Conservation (phyloP, 2,329 filamentous ascomycete species). For the Zymoseptoria passerinii region DNA sequence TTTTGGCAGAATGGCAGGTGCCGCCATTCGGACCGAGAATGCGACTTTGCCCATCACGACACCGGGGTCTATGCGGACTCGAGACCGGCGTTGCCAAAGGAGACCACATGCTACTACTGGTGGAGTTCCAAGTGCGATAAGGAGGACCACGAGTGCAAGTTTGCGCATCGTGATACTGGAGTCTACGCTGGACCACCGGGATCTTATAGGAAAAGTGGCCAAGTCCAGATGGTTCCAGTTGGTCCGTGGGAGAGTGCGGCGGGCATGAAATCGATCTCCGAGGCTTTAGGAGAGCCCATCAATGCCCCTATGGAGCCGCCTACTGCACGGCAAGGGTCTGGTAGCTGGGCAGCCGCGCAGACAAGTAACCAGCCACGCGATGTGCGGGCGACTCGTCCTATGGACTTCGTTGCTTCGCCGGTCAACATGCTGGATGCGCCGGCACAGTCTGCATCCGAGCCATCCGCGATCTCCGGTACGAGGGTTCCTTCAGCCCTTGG, state of each 20-base stretch:
- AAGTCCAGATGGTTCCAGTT: background rate
- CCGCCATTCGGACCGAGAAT: slow-evolving; percentile 9
- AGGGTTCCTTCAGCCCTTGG: background rate
- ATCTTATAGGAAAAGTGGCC: background rate
- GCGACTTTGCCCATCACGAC: slow-evolving; percentile 20
- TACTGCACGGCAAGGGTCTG: background rate
- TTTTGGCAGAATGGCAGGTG: slow-evolving; percentile 11
- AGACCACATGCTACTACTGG: slow-evolving; percentile 20
- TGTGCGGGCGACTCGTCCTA: background rate
- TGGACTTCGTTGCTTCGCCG: background rate
- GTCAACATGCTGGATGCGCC: background rate
- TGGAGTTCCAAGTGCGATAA: slow-evolving; percentile 7
- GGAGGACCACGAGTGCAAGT: slow-evolving; percentile 7
- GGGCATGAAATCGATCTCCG: background rate
- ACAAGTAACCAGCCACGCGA: background rate
- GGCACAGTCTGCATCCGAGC: background rate
- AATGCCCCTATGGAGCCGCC: background rate
- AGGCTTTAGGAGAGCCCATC: background rate
- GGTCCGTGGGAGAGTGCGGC: background rate
- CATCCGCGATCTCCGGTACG: background rate
- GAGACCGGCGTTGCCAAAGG: background rate
- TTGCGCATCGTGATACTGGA: slow-evolving; percentile 17
- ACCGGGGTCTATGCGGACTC: slow-evolving; percentile 9
- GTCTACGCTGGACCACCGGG: slow-evolving; percentile 8
- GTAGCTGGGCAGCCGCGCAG: background rate